These are phyloP conservation scores for Cichorium intybus DNA, from an alignment of 140 eudicot genomes.

Conservation along the genomic window DNA sequence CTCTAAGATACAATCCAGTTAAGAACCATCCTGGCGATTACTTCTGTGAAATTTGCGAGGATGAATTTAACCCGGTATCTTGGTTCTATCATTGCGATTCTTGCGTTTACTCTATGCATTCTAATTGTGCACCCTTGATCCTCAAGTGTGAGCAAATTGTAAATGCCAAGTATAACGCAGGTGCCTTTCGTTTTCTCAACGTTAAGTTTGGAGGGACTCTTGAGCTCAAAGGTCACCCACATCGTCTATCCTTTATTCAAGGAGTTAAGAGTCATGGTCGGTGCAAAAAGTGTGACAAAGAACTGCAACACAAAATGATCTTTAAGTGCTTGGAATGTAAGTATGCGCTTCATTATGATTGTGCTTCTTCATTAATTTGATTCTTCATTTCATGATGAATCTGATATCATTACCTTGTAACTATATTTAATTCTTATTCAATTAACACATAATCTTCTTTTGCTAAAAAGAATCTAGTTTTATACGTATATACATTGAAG, in stretches of 20 bases:
- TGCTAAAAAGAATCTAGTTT: no score
- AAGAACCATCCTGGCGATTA: constrained; percentile 12
- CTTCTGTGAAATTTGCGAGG: constrained; percentile 25
- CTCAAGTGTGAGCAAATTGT: background rate
- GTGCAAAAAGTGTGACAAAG: background rate
- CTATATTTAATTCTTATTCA: no score
- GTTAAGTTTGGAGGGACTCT: constrained; percentile 1
- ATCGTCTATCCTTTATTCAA: background rate
- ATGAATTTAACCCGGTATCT: background rate
- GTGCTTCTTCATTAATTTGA: no score
- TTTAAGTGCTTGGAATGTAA: background rate
- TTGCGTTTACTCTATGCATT: constrained; percentile 6
- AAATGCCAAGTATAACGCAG: background rate
- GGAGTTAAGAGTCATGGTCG: background rate
- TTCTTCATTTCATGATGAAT: no score
- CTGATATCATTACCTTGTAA: no score
- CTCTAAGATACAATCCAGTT: constrained; percentile 1
- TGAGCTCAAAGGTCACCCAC: background rate
- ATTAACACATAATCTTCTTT: no score
- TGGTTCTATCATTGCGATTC: constrained; percentile 29
- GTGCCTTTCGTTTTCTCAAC: background rate
- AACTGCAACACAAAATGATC: background rate
- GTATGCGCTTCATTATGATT: background rate
- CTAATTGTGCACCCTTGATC: constrained; percentile 7
- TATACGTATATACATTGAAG: no score